Evolutionary conservation across 805 yeast species (phyloP).

Genomic region (Nakazawaea laoshanensis): DNA sequence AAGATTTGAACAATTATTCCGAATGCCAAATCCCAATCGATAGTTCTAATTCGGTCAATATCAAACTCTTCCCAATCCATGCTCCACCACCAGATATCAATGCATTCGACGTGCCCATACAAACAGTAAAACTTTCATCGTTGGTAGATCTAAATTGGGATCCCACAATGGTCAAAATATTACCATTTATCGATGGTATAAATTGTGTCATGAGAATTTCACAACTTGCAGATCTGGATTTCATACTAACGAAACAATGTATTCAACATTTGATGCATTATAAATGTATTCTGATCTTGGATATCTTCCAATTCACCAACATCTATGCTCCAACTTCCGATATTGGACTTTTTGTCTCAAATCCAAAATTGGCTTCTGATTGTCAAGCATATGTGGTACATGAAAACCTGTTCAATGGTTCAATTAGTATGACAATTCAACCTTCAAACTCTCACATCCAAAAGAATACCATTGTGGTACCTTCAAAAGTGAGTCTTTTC

Average conservation of each 20-base stretch:
- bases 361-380: conserved; percentile 60
- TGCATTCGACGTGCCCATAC: conserved; percentile 83
- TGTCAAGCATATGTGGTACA: conserved; percentile 75
- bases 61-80: conserved; percentile 85
- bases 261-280: conserved; percentile 88
- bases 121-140: conserved; percentile 67
- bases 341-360: conserved; percentile 59
- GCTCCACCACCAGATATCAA: conserved; percentile 72
- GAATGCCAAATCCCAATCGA: conserved; percentile 95
- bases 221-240: conserved; percentile 73
- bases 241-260: conserved; percentile 70
- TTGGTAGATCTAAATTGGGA: conserved; percentile 93
- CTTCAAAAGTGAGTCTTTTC: conserved; percentile 61
- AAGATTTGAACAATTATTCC: conserved; percentile 89
- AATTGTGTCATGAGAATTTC: conserved; percentile 76
- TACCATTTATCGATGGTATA: conserved; percentile 83
- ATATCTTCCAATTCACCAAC: conserved; percentile 83
- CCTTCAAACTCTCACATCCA: conserved; percentile 5
- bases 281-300: conserved; percentile 73
- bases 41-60: conserved; percentile 81
- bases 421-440: conserved; percentile 11
- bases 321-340: conserved; percentile 84
- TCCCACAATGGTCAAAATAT: conserved; percentile 85
- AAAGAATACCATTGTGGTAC: conserved; percentile 25
- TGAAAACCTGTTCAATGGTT: conserved; percentile 16